Conservation (phyloP, 345 rosid genomes). For the Gynandropsis gynandra region DNA sequence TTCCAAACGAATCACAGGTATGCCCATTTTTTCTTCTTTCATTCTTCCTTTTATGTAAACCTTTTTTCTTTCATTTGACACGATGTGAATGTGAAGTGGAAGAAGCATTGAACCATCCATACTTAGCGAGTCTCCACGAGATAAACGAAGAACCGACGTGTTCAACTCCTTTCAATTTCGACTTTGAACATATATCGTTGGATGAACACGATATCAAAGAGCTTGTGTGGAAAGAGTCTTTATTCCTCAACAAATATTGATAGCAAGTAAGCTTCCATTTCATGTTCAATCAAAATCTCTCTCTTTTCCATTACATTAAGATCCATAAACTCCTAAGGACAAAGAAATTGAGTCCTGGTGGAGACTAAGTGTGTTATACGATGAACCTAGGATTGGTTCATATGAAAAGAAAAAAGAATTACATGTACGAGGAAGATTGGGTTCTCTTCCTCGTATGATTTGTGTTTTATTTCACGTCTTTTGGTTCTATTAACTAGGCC, state of each 20-base stretch:
- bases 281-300: background rate
- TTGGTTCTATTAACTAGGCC: too few relatives aligned
- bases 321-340: too few relatives aligned
- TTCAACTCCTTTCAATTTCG: slow-evolving; percentile 53
- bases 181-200: slow-evolving; percentile 61
- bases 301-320: too few relatives aligned
- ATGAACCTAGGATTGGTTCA: too few relatives aligned
- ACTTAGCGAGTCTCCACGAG: slow-evolving; percentile 77
- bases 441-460: too few relatives aligned
- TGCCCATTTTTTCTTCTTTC: background rate
- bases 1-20: slow-evolving; percentile 74
- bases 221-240: slow-evolving; percentile 64
- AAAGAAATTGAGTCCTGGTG: too few relatives aligned
- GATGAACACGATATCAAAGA: slow-evolving; percentile 76
- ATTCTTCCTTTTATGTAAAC: background rate
- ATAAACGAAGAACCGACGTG: slow-evolving; percentile 85
- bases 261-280: slow-evolving; percentile 25
- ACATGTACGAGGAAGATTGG: too few relatives aligned
- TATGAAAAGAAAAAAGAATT: too few relatives aligned
- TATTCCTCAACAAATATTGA: slow-evolving; percentile 42
- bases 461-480: too few relatives aligned
- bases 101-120: slow-evolving; percentile 74
- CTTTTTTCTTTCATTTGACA: background rate
- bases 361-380: too few relatives aligned
- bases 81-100: slow-evolving; percentile 41